Evolutionary conservation across 768 basidiomycete species (phyloP).

Genomic region (Rhizopogon roseolus): DNA sequence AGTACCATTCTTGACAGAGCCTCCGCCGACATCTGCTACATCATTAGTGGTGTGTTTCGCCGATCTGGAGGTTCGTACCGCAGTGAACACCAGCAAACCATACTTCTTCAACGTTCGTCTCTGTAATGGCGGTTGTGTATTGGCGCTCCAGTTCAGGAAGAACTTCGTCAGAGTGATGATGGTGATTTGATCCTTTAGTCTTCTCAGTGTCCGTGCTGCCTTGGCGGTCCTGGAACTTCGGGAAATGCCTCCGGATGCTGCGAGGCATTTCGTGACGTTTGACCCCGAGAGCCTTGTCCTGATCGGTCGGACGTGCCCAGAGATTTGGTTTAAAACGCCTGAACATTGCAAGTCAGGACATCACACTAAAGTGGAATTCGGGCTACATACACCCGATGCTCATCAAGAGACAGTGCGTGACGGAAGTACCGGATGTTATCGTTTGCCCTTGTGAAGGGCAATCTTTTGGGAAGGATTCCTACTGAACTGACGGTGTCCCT

Average conservation of each 20-base stretch:
- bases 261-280: conserved; percentile 47
- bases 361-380: conserved; percentile 3
- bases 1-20: conserved; percentile 53
- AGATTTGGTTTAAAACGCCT: conserved; percentile 27
- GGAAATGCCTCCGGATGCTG: conserved; percentile 21
- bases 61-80: conserved; percentile 36
- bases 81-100: conserved; percentile 79
- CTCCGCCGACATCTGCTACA: conserved; percentile 66
- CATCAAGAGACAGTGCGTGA: conserved; percentile 68
- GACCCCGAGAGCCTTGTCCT: conserved; percentile 38
- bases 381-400: conserved; percentile 45
- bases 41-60: background rate
- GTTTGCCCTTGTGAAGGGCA: conserved; percentile 66
- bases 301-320: conserved; percentile 38
- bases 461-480: conserved; percentile 54
- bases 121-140: conserved; percentile 28
- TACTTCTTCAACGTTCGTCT: conserved; percentile 68
- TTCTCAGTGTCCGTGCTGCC: background rate
- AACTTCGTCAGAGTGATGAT: conserved; percentile 3
- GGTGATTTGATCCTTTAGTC: conserved; percentile 1
- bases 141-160: conserved; percentile 36
- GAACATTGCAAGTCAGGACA: conserved; percentile 26
- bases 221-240: conserved; percentile 7
- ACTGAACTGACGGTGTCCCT: conserved; percentile 75
- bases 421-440: conserved; percentile 62